A percentile compares a stretch with the other conserved stretches of the same genome.
Conservation (phyloP, 495 filamentous ascomycete species). For the Aspergillus sclerotiicarbonarius region DNA sequence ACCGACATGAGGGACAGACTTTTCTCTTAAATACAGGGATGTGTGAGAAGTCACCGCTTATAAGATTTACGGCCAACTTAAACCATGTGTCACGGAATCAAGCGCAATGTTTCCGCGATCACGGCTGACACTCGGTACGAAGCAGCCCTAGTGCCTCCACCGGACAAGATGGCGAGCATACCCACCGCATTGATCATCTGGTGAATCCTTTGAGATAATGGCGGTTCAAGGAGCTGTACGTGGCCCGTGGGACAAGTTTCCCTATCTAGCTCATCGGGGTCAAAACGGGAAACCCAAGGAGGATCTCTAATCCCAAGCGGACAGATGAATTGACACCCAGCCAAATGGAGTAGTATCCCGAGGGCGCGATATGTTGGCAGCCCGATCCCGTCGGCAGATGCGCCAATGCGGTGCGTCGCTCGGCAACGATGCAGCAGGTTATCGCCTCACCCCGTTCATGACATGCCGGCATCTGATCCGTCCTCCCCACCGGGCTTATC, state of each 20-base stretch:
- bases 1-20: no score
- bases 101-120: not conserved
- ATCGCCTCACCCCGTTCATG: not conserved
- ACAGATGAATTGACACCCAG: no score
- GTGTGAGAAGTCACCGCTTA: not conserved
- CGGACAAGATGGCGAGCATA: not conserved
- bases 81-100: not conserved
- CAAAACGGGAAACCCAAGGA: not conserved
- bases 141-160: not conserved
- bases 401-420: constrained; percentile 13
- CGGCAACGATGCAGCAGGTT: constrained; percentile 11
- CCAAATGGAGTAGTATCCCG: no score
- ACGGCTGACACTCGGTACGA: not conserved
- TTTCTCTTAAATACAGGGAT: not conserved
- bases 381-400: constrained; percentile 18
- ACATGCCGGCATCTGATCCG: not conserved
- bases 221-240: no score
- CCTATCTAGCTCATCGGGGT: not conserved
- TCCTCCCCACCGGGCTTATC: not conserved
- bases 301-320: no score
- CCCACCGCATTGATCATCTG: not conserved
- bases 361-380: no score
- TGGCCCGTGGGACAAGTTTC: no score
- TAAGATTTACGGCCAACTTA: not conserved
- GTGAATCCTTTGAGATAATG: not conserved